Percentiles rank a stretch among this genome's conserved stretches.
These are phyloP conservation scores for Magnolia kwangsiensis DNA, from an alignment of 164 flowering plant species.

Conservation along the genomic window DNA sequence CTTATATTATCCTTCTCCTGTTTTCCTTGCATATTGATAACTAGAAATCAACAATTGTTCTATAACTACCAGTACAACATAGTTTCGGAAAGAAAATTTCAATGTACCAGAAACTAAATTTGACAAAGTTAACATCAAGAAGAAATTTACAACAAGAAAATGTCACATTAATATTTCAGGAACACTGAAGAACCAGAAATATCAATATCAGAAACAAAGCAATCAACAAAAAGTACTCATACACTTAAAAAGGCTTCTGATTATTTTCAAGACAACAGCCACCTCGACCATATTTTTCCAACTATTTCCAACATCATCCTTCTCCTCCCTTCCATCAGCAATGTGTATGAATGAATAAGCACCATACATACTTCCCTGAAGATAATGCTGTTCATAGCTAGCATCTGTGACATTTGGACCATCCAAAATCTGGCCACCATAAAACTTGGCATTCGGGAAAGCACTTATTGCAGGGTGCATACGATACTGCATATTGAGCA, in stretches of 20 bases:
- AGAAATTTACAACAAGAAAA: not conserved
- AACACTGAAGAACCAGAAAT: not conserved
- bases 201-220: not conserved
- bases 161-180: not conserved
- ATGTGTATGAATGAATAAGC: conserved; percentile 43
- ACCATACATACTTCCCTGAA: conserved; percentile 37
- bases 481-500: conserved; percentile 43
- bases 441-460: conserved; percentile 48
- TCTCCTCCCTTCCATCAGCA: conserved; percentile 25
- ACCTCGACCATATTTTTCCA: conserved; percentile 39
- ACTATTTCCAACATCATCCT: conserved; percentile 19
- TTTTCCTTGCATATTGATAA: too few relatives aligned
- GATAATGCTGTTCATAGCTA: conserved; percentile 24
- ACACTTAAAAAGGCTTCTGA: conserved; percentile 34
- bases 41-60: too few relatives aligned
- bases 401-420: conserved; percentile 24
- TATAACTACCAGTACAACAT: too few relatives aligned
- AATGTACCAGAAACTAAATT: too few relatives aligned
- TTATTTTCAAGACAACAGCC: conserved; percentile 25
- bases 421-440: conserved; percentile 27
- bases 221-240: not conserved
- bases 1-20: too few relatives aligned
- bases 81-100: not conserved
- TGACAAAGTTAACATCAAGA: not conserved
- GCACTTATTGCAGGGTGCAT: conserved; percentile 46